phyloP scores from a whole-genome alignment of 208 protist genomes.

The Trypanosoma brucei region DNA sequence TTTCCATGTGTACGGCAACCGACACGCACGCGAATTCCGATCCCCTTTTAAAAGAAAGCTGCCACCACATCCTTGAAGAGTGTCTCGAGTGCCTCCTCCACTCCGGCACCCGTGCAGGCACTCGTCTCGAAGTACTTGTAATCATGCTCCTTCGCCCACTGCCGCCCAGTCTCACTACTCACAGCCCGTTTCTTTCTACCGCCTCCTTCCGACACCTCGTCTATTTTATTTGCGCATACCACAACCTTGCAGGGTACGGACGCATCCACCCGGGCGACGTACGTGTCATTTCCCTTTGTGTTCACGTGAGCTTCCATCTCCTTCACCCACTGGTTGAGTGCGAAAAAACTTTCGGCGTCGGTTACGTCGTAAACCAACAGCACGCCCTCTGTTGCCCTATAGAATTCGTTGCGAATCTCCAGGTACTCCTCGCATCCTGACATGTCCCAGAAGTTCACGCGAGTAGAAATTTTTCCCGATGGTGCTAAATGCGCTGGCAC shows the following conservation, averaged over 20 bases:
- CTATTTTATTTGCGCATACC: constrained; percentile 69
- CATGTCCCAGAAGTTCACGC: constrained; percentile 96
- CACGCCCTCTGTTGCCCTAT: constrained; percentile 91
- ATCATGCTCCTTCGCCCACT: constrained; percentile 54
- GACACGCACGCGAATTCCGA: too few species aligned
- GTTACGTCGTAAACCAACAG: constrained; percentile 77
- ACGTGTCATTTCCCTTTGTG: not conserved
- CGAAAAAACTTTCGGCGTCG: constrained; percentile 44
- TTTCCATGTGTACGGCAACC: too few species aligned
- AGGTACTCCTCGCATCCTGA: constrained; percentile 86
- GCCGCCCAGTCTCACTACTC: constrained; percentile 42
- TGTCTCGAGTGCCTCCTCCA: constrained; percentile 52
- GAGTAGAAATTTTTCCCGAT: constrained; percentile 35
- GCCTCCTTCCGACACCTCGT: constrained; percentile 28
- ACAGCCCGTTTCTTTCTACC: constrained; percentile 34
- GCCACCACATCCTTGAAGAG: constrained; percentile 57
- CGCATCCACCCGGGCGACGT: not conserved
- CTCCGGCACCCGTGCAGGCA: constrained; percentile 41
- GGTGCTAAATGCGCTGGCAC: constrained; percentile 4
- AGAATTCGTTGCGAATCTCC: constrained; percentile 96
- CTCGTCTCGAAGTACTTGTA: constrained; percentile 78
- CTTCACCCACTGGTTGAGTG: constrained; percentile 63
- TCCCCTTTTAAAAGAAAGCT: constrained; percentile 43
- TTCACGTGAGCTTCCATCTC: constrained; percentile 55
- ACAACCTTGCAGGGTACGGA: constrained; percentile 35